These are phyloP conservation scores for Phytophthora pini DNA, from an alignment of 352 stramenopile species.

Conservation along the genomic window DNA sequence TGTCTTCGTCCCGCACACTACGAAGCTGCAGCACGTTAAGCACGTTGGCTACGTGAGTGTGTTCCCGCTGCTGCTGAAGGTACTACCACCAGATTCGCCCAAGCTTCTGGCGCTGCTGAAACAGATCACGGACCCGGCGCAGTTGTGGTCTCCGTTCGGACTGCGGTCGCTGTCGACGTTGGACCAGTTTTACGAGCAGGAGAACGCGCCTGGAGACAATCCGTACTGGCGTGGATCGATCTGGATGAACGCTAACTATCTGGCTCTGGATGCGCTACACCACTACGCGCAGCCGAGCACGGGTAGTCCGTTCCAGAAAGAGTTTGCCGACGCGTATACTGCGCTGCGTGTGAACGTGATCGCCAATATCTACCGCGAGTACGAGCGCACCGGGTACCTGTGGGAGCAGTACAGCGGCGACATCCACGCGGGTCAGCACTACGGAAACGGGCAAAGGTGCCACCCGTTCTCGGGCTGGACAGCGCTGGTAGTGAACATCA, in stretches of 20 bases:
- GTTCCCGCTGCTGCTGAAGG: slow-evolving; percentile 85
- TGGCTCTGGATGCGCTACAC: slow-evolving; percentile 87
- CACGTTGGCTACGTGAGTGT: slow-evolving; percentile 91
- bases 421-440: slow-evolving; percentile 42
- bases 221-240: slow-evolving; percentile 95
- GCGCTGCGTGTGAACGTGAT: slow-evolving; percentile 70
- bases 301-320: slow-evolving; percentile 48
- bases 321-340: slow-evolving; percentile 56
- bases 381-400: slow-evolving; percentile 89
- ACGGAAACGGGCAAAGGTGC: slow-evolving; percentile 86
- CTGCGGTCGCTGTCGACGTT: slow-evolving; percentile 88
- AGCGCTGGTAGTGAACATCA: slow-evolving; percentile 92
- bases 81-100: slow-evolving; percentile 70
- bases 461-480: slow-evolving; percentile 97
- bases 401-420: slow-evolving; percentile 95
- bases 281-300: slow-evolving; percentile 64
- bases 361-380: slow-evolving; percentile 75
- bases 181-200: slow-evolving; percentile 88
- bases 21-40: slow-evolving; percentile 72
- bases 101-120: slow-evolving; percentile 66
- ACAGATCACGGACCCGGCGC: slow-evolving; percentile 62
- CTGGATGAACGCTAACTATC: slow-evolving; percentile 95
- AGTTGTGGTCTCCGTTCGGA: slow-evolving; percentile 82
- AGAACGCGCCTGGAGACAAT: slow-evolving; percentile 91
- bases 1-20: slow-evolving; percentile 68